Evolutionary conservation across 805 yeast genomes (phyloP).

Genomic region (Grigorovia humatica): DNA sequence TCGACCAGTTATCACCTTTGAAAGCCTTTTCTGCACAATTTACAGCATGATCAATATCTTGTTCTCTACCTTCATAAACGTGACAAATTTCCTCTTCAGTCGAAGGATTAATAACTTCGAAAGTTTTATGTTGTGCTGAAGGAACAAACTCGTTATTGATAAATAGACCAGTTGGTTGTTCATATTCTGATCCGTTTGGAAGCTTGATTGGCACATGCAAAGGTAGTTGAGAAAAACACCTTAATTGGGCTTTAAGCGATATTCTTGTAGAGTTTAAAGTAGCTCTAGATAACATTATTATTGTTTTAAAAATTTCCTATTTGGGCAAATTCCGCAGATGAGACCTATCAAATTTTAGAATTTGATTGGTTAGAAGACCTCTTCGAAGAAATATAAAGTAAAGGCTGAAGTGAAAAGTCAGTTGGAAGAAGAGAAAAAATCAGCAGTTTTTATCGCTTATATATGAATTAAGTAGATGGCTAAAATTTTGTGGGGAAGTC

Average conservation of each 20-base stretch:
- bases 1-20: constrained; percentile 32
- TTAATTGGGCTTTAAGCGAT: constrained; percentile 1
- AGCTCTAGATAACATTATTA: constrained; percentile 3
- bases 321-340: neutral
- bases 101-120: constrained; percentile 40
- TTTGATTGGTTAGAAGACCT: no score
- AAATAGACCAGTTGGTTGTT: constrained; percentile 55
- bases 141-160: constrained; percentile 44
- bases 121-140: constrained; percentile 29
- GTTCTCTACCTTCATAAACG: constrained; percentile 37
- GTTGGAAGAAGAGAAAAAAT: neutral
- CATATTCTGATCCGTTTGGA: constrained; percentile 62
- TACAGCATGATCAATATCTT: constrained; percentile 43
- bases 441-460: neutral
- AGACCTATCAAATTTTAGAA: neutral
- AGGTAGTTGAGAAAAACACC: constrained; percentile 29
- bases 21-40: constrained; percentile 39
- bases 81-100: constrained; percentile 38
- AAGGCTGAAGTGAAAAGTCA: no score
- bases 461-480: no score
- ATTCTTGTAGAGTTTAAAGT: neutral
- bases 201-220: constrained; percentile 40
- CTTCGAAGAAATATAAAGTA: no score
- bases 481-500: neutral
- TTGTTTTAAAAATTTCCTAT: neutral